Evolutionary conservation across 139 green algal genomes (phyloP), one percentile per base, ranked within the genome.

Genomic region (Gonium pectorale): DNA sequence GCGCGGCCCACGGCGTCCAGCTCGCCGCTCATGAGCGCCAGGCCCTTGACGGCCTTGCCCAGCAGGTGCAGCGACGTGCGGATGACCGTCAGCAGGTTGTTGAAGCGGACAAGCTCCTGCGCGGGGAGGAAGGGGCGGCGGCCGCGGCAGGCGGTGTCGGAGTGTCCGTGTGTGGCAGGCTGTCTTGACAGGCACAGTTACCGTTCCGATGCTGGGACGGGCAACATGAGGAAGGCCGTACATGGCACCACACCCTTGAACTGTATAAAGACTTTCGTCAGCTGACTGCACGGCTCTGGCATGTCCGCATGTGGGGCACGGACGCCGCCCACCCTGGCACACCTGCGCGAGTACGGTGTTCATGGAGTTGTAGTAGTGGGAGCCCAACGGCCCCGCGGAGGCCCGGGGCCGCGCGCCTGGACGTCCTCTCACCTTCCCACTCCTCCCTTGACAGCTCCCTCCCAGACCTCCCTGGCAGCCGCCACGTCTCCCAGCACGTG

Each of bases 311-410:
- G n/a, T n/a, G n/a, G n/a, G n/a, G n/a, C n/a, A n/a, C n/a, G n/a
- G n/a, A n/a, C n/a, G n/a, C n/a, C n/a, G n/a, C n/a, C n/a, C n/a
- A n/a, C n/a, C n/a, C n/a, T n/a, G n/a, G n/a, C 83, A 22, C 74
- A 91, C 88, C 89, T 92, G 89, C 17, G 92, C 91, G 51, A 94
- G 82, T 67, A 96, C 93, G 11, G 94, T 96, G 89, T 97, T 97
- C 90, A 97, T 97, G 60, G 75, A 91, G 80, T 97, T 93, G 87
- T 92, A 90, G 93, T 97, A 97, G 84, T 92, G n/a, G n/a, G n/a
- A n/a, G n/a, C n/a, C n/a, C n/a, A n/a, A n/a, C n/a, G n/a, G n/a
- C n/a, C n/a, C n/a, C n/a, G n/a, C n/a, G n/a, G n/a, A n/a, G n/a
- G n/a, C n/a, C n/a, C n/a, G n/a, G n/a, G n/a, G n/a, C n/a, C n/a